phyloP scores from a whole-genome alignment of 768 basidiomycete species.

The Suillus alpinus region DNA sequence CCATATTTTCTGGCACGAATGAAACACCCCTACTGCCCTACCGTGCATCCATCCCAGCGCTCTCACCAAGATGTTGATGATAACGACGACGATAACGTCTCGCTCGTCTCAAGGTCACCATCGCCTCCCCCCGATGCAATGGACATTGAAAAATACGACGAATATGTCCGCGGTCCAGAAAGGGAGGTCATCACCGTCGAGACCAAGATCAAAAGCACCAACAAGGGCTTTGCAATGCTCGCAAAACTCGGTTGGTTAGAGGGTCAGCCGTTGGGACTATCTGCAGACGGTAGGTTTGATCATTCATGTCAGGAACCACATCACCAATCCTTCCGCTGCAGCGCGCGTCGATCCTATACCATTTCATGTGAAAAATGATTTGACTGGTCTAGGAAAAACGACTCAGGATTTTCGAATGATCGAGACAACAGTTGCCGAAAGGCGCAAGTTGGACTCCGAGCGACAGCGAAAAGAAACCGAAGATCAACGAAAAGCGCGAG shows the following conservation, averaged over 20 bases:
- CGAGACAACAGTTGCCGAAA: constrained; percentile 79
- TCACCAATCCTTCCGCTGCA: constrained; percentile 25
- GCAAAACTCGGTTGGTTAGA: constrained; percentile 82
- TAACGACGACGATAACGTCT: constrained; percentile 63
- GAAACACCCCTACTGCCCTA: constrained; percentile 53
- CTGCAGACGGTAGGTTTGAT: constrained; percentile 60
- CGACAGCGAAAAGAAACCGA: constrained; percentile 77
- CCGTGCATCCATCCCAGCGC: constrained; percentile 57
- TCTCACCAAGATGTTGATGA: constrained; percentile 38
- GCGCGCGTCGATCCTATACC: constrained; percentile 83
- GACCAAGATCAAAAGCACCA: constrained; percentile 73
- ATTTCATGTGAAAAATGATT: constrained; percentile 74
- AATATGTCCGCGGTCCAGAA: constrained; percentile 48
- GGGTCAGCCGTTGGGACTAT: constrained; percentile 73
- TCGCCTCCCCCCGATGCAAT: constrained; percentile 60
- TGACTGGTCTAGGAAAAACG: constrained; percentile 76
- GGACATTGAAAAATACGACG: constrained; percentile 68
- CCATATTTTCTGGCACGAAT: constrained; percentile 41
- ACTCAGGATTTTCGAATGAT: constrained; percentile 82
- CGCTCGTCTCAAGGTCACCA: constrained; percentile 71
- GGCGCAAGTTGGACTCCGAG: constrained; percentile 78
- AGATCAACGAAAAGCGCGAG: constrained; percentile 69
- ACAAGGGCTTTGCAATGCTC: constrained; percentile 80
- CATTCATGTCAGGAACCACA: not conserved
- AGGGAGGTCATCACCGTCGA: constrained; percentile 77